Conservation (phyloP, 768 basidiomycete species). For the Chalciporus chontae region DNA sequence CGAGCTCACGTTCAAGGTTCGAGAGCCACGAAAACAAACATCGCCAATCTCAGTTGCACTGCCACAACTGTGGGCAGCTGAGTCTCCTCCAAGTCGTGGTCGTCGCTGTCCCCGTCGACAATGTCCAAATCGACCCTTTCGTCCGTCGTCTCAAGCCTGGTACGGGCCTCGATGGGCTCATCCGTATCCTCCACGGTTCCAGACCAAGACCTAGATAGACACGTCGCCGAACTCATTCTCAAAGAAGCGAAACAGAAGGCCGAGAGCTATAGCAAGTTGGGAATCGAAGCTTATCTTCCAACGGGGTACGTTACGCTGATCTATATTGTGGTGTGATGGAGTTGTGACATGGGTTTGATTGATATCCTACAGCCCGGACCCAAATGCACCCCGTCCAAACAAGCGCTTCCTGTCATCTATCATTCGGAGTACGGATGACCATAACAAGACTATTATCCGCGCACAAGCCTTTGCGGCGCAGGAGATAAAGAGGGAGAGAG, state of each 20-base stretch:
- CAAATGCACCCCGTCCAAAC: conserved; percentile 73
- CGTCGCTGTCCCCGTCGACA: neutral
- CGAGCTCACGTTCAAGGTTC: no score
- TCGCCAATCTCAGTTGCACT: conserved; percentile 10
- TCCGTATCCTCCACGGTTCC: conserved; percentile 55
- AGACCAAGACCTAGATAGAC: conserved; percentile 86
- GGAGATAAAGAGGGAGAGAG: conserved; percentile 63
- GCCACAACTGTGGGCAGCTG: neutral
- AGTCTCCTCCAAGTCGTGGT: neutral
- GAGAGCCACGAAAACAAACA: conserved; percentile 14
- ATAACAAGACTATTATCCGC: conserved; percentile 81
- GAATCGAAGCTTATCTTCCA: conserved; percentile 74
- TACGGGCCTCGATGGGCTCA: conserved; percentile 74
- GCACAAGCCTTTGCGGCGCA: conserved; percentile 71
- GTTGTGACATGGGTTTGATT: neutral
- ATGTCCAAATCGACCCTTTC: conserved; percentile 63
- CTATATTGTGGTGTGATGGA: neutral
- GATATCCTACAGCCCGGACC: conserved; percentile 48
- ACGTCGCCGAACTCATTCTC: conserved; percentile 88
- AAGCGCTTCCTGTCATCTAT: conserved; percentile 82
- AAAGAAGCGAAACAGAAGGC: conserved; percentile 93
- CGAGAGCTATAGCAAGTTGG: conserved; percentile 69
- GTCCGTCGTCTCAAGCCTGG: conserved; percentile 78
- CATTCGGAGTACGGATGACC: conserved; percentile 92
- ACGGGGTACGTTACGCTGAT: conserved; percentile 40